Percentiles rank a stretch among this genome's conserved stretches.
Evolutionary conservation across 2,329 filamentous ascomycete species (phyloP).

Genomic region (Fulvia fulva): DNA sequence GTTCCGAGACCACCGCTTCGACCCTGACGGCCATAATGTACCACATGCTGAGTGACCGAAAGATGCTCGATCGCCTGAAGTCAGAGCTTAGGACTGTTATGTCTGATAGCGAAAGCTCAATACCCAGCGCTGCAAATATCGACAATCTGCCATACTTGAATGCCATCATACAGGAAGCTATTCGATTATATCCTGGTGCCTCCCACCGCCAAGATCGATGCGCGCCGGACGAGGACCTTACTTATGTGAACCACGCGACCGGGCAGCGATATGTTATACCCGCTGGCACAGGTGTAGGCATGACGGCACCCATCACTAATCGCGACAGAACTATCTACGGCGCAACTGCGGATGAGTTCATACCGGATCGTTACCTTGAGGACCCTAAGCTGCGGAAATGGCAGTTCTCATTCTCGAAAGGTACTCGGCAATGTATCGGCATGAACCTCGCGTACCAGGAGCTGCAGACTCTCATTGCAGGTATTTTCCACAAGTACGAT

Average conservation of each 20-base stretch:
- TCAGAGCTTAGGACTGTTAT: constrained; percentile 9
- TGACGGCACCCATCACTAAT: constrained; percentile 34
- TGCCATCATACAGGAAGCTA: constrained; percentile 42
- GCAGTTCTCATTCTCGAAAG: constrained; percentile 12
- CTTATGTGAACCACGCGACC: constrained; percentile 26
- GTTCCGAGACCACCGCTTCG: constrained; percentile 12
- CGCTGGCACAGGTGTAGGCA: constrained; percentile 26
- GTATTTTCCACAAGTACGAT: constrained; percentile 14
- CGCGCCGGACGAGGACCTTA: constrained; percentile 36
- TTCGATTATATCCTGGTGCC: constrained; percentile 42
- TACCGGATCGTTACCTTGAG: constrained; percentile 34
- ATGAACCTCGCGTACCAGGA: constrained; percentile 14
- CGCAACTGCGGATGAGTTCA: constrained; percentile 31
- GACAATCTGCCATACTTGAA: constrained; percentile 39
- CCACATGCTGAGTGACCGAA: constrained; percentile 12
- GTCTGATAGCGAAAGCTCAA: neutral
- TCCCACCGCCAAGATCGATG: constrained; percentile 38
- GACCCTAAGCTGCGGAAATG: constrained; percentile 2
- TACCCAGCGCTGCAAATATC: neutral
- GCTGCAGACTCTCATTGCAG: constrained; percentile 10
- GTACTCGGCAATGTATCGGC: constrained; percentile 11
- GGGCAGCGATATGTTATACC: constrained; percentile 26
- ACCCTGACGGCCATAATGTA: constrained; percentile 9
- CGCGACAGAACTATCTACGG: constrained; percentile 29
- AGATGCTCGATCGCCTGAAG: neutral